Base-by-base conservation (phyloP, 768 basidiomycete species). In the Leccinum fibrillosum region DNA sequence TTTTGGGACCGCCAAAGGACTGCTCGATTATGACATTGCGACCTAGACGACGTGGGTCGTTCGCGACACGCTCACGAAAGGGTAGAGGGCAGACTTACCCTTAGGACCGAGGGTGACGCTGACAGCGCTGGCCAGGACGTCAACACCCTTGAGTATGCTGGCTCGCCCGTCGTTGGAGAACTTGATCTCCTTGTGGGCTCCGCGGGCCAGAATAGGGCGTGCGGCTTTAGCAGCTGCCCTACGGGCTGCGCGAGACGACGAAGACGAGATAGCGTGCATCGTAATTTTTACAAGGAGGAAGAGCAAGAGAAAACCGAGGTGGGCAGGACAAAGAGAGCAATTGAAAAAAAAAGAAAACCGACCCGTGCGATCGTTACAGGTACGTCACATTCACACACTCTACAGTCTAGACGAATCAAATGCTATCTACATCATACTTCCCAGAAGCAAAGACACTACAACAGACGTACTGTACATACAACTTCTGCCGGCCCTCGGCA, bases 21-120 rank as follows among this genome's bases (percentile, higher is more conserved):
- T 93, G 90, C 77, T 98, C 96, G 68, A 98, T 97, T 78, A 98
- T 98, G 71, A 98, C 96, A 74, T 97, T 99, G 70, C 95, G 86
- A 65, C 94, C 93, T 92, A 11, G 4, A 49, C 34, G 25, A 58
- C 34, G 47, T 11, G 19, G 11, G 64, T 69, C 54, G 68, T 62
- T 59, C 61, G 54, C 42, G 28, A 23, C 23, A 21, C n/a, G 4
- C 12, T 62, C 17, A 17, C 4, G 4, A 5, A 13, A 44, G 10
- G 19, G 19, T 11, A 13, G 15, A 52, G 5, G 23, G 23, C 2
- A 4, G 3, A 68, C 78, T 9, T 53, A 87, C 93, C 94, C 78
- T 99, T 98, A 34, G 96, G 96, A 59, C 96, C 96, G 34, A 98
- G 85, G 45, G 96, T 99, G 52, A 97, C 94, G 64, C 87, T 88